Conservation (phyloP, 179 eudicot genomes). For the Patellifolia procumbens region DNA sequence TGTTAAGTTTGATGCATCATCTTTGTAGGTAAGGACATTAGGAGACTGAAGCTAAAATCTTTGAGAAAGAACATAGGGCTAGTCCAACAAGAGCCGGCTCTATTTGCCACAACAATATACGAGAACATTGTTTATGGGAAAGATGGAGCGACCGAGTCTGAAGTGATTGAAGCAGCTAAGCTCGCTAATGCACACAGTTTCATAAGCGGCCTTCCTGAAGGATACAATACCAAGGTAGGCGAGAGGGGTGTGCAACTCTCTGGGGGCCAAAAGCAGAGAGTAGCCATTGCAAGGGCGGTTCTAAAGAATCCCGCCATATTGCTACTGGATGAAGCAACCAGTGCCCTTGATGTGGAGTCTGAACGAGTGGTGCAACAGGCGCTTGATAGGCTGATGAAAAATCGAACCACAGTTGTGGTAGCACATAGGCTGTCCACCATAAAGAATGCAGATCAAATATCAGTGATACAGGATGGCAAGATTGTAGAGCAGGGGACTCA, state of each 20-base stretch:
- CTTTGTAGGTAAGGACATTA: constrained; percentile 76
- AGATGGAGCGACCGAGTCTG: constrained; percentile 83
- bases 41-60: constrained; percentile 74
- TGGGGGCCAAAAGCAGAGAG: constrained; percentile 96
- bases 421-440: constrained; percentile 93
- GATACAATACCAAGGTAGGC: constrained; percentile 90
- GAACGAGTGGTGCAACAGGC: constrained; percentile 90
- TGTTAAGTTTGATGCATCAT: not conserved
- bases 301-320: constrained; percentile 77
- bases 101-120: constrained; percentile 84
- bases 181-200: constrained; percentile 86
- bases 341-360: constrained; percentile 87
- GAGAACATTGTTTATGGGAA: constrained; percentile 92
- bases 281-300: constrained; percentile 94
- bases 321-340: constrained; percentile 89
- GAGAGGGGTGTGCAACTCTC: constrained; percentile 92
- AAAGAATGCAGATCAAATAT: constrained; percentile 73
- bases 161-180: constrained; percentile 91
- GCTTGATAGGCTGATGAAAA: constrained; percentile 78
- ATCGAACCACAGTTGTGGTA: constrained; percentile 80
- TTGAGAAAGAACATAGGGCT: constrained; percentile 79
- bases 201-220: constrained; percentile 89
- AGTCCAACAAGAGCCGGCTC: constrained; percentile 96
- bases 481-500: constrained; percentile 87
- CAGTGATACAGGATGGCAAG: constrained; percentile 87